These are phyloP conservation scores for Apophysomyces trapeziformis DNA, from an alignment of 371 early-diverging fungal genomes.

Conservation along the genomic window DNA sequence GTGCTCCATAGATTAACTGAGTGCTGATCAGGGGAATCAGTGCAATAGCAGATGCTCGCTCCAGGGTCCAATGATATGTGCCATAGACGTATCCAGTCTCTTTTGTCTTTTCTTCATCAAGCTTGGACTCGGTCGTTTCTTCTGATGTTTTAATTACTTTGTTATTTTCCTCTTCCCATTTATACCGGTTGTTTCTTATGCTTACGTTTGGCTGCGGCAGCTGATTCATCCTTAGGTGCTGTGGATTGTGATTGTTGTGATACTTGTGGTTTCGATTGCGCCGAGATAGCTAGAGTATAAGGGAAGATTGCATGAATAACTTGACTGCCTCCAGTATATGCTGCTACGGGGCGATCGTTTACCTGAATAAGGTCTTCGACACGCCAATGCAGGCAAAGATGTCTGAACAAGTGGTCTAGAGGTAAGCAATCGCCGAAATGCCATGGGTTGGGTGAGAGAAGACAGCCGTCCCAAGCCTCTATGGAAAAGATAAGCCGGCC, in stretches of 20 bases:
- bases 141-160: background rate
- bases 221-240: background rate
- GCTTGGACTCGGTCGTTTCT: background rate
- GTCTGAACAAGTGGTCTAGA: background rate
- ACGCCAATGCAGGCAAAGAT: background rate
- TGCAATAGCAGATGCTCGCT: constrained; percentile 79
- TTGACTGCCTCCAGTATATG: background rate
- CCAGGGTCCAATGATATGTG: constrained; percentile 57
- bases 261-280: background rate
- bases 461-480: constrained; percentile 1
- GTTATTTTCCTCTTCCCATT: background rate
- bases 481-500: background rate
- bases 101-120: background rate
- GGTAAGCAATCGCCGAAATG: background rate
- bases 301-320: background rate
- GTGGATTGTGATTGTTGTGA: background rate
- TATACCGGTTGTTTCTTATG: background rate
- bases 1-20: constrained; percentile 77
- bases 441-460: background rate
- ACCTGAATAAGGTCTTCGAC: constrained; percentile 5
- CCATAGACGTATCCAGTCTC: constrained; percentile 32
- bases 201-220: background rate
- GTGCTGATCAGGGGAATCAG: constrained; percentile 79
- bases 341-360: background rate
- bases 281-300: background rate